Base-by-base conservation (phyloP, 2,329 filamentous ascomycete species). In the Microsporum ferrugineum region DNA sequence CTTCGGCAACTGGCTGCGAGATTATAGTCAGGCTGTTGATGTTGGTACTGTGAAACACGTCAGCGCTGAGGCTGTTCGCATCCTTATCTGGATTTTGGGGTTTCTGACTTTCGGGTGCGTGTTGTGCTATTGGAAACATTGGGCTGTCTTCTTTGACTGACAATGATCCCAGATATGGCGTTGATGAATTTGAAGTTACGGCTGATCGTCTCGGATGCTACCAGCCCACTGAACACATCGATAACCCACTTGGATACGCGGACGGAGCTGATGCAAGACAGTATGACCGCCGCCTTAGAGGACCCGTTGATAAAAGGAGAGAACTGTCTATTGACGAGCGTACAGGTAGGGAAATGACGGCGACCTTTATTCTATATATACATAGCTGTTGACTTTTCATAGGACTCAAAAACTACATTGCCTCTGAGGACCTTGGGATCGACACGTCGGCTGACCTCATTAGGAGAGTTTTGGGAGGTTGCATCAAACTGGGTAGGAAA, bases 11-110 rank as follows among this genome's bases (percentile, higher is more conserved):
- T 96, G 91, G 91, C 83, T 96, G 38, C 84, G 84, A 61, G 91
- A 96, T 75, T 96, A 96, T 76, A 94, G 88, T 59, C 91, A 96
- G 75, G 91, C 91, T 63, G 88, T 96, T 68, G 91, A 96, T 73
- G 89, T 96, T 57, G 91, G 90, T 64, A 95, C 90, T 2, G 84
- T 96, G 76, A 96, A 96, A 78, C 84, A 87, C 68, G 91, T 96
- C 65, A 92, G 88, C 61, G 87, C 89, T 58, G 90, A 95, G 75
- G 91, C 91, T 62, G 95, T 96, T 70, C 87, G 91, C 38, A 88
- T 96, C 57, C 79, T 96, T 12, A 83, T 96, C 60, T 95, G 88
- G 80, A 84, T 96, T 53, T 81, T 96, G 47, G 90, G 89, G 14
- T 96, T 96, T 79, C 81, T 96, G 78, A 92, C 82, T 67, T 94